Evolutionary conservation across 805 yeast genomes (phyloP), one percentile per base, ranked within the genome.

Genomic region (Kurtzmaniella fragi): DNA sequence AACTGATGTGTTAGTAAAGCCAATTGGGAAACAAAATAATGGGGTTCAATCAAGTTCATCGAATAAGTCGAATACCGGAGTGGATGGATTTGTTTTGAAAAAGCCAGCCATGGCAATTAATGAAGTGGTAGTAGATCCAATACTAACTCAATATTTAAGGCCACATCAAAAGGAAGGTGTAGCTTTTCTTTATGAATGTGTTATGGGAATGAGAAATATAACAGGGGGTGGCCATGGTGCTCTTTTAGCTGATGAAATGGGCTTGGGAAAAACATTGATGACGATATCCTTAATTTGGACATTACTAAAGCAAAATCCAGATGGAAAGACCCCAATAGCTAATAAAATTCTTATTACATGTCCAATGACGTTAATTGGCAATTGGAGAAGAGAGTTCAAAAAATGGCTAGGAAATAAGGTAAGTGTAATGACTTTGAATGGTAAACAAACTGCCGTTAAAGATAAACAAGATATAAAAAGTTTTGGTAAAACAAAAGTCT

Each of bases 201-300:
- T 90, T 1, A 77, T 84, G 82, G 95, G 95, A 0, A 61, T 74
- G 37, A 63, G 74, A 17, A 72, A 70, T 3, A 20, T 5, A 5
- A 5, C 25, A 20, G 61, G 61, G 15, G 64, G 66, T 2, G 75
- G 77, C 0, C 49, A 61, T 32, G 98, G 99, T 0, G 90, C 91
- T 2, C 62, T 93, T 4, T 59, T 93, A 32, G 99, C 99, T 0
- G 99, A 93, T 59, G 98, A 91, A 50, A 93, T 93, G 99, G 99
- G 99, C 0, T 66, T 93, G 13, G 64, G 64, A 0, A 68, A 68
- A 40, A 90, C 98, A 0, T 61, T 93, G 31, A 90, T 82, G 76
- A 78, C 96, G 0, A 91, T 93, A 5, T 55, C 95, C 0, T 57
- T 88, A 31, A 71, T 91, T 3, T 88, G 95, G 95, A 88, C 96